Evolutionary conservation across 208 protist genomes (phyloP).

Genomic region (Trypanosoma avium): DNA sequence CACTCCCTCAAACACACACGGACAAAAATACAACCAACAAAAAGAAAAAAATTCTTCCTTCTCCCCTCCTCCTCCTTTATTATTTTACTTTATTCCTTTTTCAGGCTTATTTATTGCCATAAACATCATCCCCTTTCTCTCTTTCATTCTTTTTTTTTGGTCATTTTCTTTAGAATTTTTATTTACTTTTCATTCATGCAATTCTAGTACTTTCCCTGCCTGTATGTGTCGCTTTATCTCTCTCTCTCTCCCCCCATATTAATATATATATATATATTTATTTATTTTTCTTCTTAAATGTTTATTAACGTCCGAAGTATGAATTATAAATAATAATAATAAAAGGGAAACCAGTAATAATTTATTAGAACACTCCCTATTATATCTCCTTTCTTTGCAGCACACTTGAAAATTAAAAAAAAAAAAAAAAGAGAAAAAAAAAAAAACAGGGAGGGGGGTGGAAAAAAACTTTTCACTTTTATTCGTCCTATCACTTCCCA

Average conservation of each 20-base stretch:
- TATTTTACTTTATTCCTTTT: neutral
- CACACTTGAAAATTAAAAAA: no score
- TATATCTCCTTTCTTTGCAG: no score
- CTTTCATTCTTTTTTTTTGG: neutral
- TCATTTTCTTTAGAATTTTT: neutral
- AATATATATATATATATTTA: neutral
- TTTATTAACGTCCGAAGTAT: no score
- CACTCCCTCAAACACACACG: no score
- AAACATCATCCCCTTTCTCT: neutral
- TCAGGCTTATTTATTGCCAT: no score
- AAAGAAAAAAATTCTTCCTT: neutral
- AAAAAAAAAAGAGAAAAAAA: slow-evolving; percentile 3
- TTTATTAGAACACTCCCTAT: no score
- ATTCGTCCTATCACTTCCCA: no score
- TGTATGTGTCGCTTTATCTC: neutral
- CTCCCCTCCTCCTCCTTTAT: neutral
- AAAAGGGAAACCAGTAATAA: neutral
- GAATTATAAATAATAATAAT: no score
- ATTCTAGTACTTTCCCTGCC: no score
- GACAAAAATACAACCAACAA: no score
- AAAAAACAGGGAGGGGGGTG: neutral
- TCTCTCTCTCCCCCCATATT: neutral
- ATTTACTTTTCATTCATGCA: neutral
- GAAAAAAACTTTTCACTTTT: no score
- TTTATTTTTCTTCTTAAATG: no score